Conservation (phyloP, 2,329 filamentous ascomycete genomes). For the Botrytis elliptica region DNA sequence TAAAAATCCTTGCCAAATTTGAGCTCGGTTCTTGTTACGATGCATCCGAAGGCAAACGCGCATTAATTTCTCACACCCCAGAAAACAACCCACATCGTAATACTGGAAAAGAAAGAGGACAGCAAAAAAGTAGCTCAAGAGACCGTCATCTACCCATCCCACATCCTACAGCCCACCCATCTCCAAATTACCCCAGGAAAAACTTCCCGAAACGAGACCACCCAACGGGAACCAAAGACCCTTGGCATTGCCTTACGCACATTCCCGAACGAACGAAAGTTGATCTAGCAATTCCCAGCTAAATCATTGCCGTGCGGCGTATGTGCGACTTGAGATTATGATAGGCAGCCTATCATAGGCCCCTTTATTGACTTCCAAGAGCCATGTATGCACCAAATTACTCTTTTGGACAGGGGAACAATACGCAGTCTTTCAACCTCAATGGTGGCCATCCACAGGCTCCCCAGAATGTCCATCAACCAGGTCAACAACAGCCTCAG, state of each 20-base stretch:
- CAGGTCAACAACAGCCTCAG: slow-evolving; percentile 38
- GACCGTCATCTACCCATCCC: slow-evolving; percentile 14
- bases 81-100: slow-evolving; percentile 10
- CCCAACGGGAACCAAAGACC: slow-evolving; percentile 12
- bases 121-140: neutral
- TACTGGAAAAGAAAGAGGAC: slow-evolving; percentile 11
- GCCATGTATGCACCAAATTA: slow-evolving; percentile 28
- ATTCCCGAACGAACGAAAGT: slow-evolving; percentile 22
- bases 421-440: slow-evolving; percentile 24
- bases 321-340: slow-evolving; percentile 22
- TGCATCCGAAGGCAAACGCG: slow-evolving; percentile 15
- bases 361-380: slow-evolving; percentile 14
- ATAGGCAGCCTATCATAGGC: slow-evolving; percentile 24
- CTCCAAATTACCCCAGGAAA: slow-evolving; percentile 17
- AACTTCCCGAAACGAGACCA: slow-evolving; percentile 19
- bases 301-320: slow-evolving; percentile 23
- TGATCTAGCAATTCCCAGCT: slow-evolving; percentile 19
- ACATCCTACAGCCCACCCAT: neutral
- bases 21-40: slow-evolving; percentile 12
- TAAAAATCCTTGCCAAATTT: slow-evolving; percentile 16
- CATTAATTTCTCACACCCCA: slow-evolving; percentile 6
- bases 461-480: slow-evolving; percentile 26
- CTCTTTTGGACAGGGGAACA: slow-evolving; percentile 24
- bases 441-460: slow-evolving; percentile 25
- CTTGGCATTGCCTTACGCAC: slow-evolving; percentile 22